These are phyloP conservation scores for Aspergillus chevalieri DNA, from an alignment of 2,329 filamentous ascomycete species.

Conservation along the genomic window DNA sequence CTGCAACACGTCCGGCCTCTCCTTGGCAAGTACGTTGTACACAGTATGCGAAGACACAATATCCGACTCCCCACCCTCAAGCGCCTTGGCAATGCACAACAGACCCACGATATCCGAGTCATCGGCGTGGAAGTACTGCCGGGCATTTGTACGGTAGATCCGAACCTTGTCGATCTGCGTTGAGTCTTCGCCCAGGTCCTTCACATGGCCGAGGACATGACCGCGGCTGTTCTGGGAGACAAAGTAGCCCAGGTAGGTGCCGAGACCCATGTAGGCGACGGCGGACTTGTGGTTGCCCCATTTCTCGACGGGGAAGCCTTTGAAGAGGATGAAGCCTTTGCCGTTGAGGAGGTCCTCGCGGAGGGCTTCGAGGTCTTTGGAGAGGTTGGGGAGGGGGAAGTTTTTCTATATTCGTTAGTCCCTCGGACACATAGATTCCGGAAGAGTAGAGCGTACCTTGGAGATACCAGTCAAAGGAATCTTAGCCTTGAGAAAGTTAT, in stretches of 20 bases:
- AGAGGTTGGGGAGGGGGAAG: slow-evolving; percentile 57
- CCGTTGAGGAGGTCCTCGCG: slow-evolving; percentile 67
- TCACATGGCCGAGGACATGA: slow-evolving; percentile 82
- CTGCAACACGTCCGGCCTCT: slow-evolving; percentile 72
- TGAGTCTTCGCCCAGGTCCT: slow-evolving; percentile 77
- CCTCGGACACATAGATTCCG: not conserved
- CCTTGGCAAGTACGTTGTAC: slow-evolving; percentile 70
- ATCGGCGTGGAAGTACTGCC: slow-evolving; percentile 79
- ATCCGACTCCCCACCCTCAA: slow-evolving; percentile 79
- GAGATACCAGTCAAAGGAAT: slow-evolving; percentile 67
- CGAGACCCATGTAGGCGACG: slow-evolving; percentile 84
- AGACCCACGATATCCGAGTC: slow-evolving; percentile 77
- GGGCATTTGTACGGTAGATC: slow-evolving; percentile 82
- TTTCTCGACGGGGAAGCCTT: slow-evolving; percentile 67
- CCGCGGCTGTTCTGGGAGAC: slow-evolving; percentile 79
- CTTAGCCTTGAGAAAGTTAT: slow-evolving; percentile 60
- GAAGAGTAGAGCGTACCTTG: slow-evolving; percentile 35
- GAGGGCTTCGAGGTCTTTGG: slow-evolving; percentile 49
- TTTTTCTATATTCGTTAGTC: slow-evolving; percentile 37
- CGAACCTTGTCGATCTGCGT: slow-evolving; percentile 78
- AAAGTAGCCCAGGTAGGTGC: slow-evolving; percentile 80
- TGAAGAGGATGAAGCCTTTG: slow-evolving; percentile 87
- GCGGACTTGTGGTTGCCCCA: slow-evolving; percentile 78
- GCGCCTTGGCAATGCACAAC: slow-evolving; percentile 70
- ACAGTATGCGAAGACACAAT: slow-evolving; percentile 72